Base-by-base conservation (phyloP, 345 rosid species). In the Bruguiera sexangula region DNA sequence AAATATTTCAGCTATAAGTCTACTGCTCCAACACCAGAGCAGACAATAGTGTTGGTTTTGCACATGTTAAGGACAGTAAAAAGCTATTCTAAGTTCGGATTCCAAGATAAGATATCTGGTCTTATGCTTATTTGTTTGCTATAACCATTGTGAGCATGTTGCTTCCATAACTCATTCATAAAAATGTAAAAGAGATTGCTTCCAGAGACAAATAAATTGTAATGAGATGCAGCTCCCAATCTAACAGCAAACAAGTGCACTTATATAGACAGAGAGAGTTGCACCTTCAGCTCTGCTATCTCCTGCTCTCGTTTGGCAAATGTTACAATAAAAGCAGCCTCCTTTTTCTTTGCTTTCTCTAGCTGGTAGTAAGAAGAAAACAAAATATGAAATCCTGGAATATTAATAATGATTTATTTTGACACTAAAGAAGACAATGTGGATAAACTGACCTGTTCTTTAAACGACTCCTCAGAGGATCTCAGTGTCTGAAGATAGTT, bases 241-340 rank as follows among this genome's bases (percentile, higher is more conserved):
- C 50, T 11, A 18, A 18, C 18, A 43, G 6, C 16, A 10, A 26
- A 55, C 30, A 55, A 2, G 6, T 8, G 16, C 60, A 10, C 1
- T 21, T 15, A 55, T 22, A 20, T 3, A 63, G 18, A 61, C 13
- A 58, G 55, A 52, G 3, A 53, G 56, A 74, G 26, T 57, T 66
- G 48, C 66, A 88, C 96, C 92, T 92, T 92, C 71, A 95, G 73
- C 76, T 92, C 98, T 6, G 98, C 90, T 81, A 95, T 90, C 84
- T 92, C 96, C 71, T 92, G 98, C 80, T 95, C 97, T 57, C 94
- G 81, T 81, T 95, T 95, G 1, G 96, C 96, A 78, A 92, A 95
- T 67, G 92, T 90, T 65, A 95, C 97, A 74, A 95, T 92, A 79
- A 89, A 92, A 19, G 99, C 92, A 58, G 97, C 99, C 83, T 95